A percentile compares a stretch with the other conserved stretches of the same genome.
Evolutionary conservation across 805 yeast genomes (phyloP).

Genomic region (Candida nanaspora): DNA sequence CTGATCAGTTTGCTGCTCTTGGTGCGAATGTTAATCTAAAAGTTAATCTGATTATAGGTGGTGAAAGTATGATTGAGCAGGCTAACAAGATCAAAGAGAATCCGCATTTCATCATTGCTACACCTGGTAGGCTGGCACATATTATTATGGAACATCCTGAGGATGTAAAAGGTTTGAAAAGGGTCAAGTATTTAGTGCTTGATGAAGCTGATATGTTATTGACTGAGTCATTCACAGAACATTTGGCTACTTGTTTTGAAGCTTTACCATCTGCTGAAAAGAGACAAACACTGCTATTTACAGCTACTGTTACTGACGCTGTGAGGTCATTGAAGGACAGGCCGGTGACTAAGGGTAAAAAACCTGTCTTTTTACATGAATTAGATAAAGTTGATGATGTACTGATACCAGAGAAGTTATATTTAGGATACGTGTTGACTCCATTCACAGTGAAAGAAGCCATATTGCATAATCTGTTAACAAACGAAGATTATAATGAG

Average conservation of each 20-base stretch:
- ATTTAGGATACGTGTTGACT: slow-evolving; percentile 60
- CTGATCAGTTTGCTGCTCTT: slow-evolving; percentile 90
- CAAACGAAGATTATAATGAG: slow-evolving; percentile 53
- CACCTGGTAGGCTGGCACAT: slow-evolving; percentile 95
- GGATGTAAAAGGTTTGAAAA: slow-evolving; percentile 67
- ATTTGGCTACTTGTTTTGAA: slow-evolving; percentile 64
- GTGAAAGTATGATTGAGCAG: slow-evolving; percentile 88
- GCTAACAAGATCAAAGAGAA: slow-evolving; percentile 70
- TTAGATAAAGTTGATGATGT: slow-evolving; percentile 66
- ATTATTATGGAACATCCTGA: slow-evolving; percentile 84
- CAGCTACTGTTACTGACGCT: slow-evolving; percentile 94
- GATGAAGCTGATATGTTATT: slow-evolving; percentile 95
- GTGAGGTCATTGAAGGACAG: slow-evolving; percentile 72
- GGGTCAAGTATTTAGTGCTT: slow-evolving; percentile 74
- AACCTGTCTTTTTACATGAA: slow-evolving; percentile 63
- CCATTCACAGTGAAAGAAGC: slow-evolving; percentile 92
- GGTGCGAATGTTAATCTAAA: slow-evolving; percentile 86
- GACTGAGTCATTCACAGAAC: slow-evolving; percentile 76
- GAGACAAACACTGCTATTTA: slow-evolving; percentile 85
- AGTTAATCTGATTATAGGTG: slow-evolving; percentile 86
- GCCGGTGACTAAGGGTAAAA: slow-evolving; percentile 47
- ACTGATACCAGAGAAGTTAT: slow-evolving; percentile 71
- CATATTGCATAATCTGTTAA: slow-evolving; percentile 62
- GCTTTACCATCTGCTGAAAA: slow-evolving; percentile 62
- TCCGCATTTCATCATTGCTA: slow-evolving; percentile 94